Percentiles rank a stretch among this genome's conserved stretches.
These are phyloP conservation scores for Colletotrichum euphorbiae DNA, from an alignment of 2,329 filamentous ascomycete genomes.

Conservation along the genomic window DNA sequence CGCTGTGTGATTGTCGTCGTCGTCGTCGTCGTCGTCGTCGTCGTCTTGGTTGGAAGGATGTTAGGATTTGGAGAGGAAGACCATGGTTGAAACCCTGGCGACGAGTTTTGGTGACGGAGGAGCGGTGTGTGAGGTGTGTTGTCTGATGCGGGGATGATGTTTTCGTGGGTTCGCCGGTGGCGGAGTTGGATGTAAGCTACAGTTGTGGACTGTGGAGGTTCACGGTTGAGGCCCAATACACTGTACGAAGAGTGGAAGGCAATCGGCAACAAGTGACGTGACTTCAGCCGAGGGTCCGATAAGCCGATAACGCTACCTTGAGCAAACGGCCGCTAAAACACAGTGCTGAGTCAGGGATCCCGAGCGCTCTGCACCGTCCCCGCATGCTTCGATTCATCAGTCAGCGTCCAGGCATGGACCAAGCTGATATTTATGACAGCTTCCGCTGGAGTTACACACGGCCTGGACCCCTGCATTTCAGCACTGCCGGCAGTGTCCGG, in stretches of 20 bases:
- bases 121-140: background rate
- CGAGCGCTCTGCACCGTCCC: slow-evolving; percentile 22
- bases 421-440: too few species aligned
- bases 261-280: slow-evolving; percentile 32
- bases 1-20: background rate
- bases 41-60: background rate
- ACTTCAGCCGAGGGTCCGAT: slow-evolving; percentile 36
- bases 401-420: background rate
- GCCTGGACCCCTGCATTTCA: slow-evolving; percentile 13
- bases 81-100: slow-evolving; percentile 17
- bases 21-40: too few species aligned
- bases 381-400: slow-evolving; percentile 8
- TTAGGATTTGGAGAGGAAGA: background rate
- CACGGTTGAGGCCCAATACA: slow-evolving; percentile 19
- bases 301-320: slow-evolving; percentile 33
- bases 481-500: background rate
- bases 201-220: slow-evolving; percentile 25
- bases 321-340: slow-evolving; percentile 28
- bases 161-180: slow-evolving; percentile 18
- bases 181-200: background rate
- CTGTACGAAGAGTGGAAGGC: slow-evolving; percentile 1
- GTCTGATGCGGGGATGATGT: background rate
- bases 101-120: background rate
- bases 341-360: background rate
- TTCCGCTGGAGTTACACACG: background rate